Base-by-base conservation (phyloP, 768 basidiomycete species). In the Calocera cornea region DNA sequence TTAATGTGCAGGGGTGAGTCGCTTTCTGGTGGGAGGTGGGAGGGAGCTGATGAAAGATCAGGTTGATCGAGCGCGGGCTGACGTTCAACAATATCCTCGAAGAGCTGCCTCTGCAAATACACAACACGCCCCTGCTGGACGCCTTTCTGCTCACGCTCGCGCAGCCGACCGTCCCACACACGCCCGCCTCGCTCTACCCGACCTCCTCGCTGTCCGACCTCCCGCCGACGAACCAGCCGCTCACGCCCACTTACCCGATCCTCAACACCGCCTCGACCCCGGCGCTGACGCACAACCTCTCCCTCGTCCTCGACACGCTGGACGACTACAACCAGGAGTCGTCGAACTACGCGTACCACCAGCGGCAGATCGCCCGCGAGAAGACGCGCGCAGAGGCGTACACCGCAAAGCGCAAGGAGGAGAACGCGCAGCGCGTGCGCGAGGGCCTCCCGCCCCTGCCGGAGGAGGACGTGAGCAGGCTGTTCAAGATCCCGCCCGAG, bases 241-340 rank as follows among this genome's bases (percentile, higher is more conserved):
- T 78, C 44, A 72, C 76, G 8, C 84, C 84, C 50, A 84, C 88
- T 27, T 92, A 85, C 79, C 79, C 85, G 8, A 78, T 81, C 64
- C 82, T 95, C 67, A 82, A 91, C 78, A 83, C 90, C 64, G 87
- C 88, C 36, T 83, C 84, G 31, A 79, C 82, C 2, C 84, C 87
- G 8, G 71, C 74, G n/a, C 80, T 90, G 64, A 85, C 88, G 66
- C 83, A 83, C 74, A 90, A 90, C 75, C 78, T 95, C 70, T 90
- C 92, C 79, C 84, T 88, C 75, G 86, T 94, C 64, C 85, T 90
- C 69, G 92, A 95, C 76, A 85, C 88, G 0, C 80, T 95, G 68
- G 91, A 93, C 78, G 83, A 79, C 72, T 92, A 93, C 78, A 86
- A 87, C 72, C 91, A 89, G 66, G 94, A 97, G 77, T 90, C 95